A percentile compares a stretch with the other conserved stretches of the same genome.
Evolutionary conservation across 805 yeast genomes (phyloP).

Genomic region (Zygosaccharomyces bailii): DNA sequence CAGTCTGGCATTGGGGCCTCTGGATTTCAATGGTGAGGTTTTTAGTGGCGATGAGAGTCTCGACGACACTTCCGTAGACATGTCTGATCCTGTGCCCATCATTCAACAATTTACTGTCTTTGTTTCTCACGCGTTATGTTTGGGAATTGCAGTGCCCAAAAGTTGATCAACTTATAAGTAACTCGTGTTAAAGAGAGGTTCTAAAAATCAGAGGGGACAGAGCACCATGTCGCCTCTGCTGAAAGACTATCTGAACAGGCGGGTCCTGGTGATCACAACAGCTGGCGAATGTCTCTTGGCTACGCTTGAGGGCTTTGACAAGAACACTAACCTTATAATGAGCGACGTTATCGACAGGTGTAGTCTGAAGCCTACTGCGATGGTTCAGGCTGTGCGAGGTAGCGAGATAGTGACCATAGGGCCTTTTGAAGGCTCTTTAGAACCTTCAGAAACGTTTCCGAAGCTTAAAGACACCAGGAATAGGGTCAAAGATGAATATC

Average conservation of each 20-base stretch:
- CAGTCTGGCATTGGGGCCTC: constrained; percentile 6
- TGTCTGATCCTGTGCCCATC: constrained; percentile 2
- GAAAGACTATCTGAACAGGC: constrained; percentile 38
- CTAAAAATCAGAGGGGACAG: not conserved
- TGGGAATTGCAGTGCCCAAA: not conserved
- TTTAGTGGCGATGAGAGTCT: constrained; percentile 15
- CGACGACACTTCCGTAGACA: constrained; percentile 15
- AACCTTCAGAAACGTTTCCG: constrained; percentile 14
- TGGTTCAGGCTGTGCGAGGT: constrained; percentile 30
- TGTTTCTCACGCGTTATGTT: constrained; percentile 2
- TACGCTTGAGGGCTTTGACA: constrained; percentile 57
- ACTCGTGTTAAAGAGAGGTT: not conserved
- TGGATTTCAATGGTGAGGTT: constrained; percentile 6
- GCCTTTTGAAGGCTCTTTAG: constrained; percentile 17
- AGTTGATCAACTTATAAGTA: not conserved
- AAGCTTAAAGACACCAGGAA: constrained; percentile 29
- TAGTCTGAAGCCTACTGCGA: constrained; percentile 34
- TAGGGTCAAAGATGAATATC: constrained; percentile 25
- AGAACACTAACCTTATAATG: constrained; percentile 57
- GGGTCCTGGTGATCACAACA: constrained; percentile 53
- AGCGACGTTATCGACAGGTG: constrained; percentile 48
- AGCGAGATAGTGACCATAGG: constrained; percentile 36
- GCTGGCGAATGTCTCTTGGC: constrained; percentile 54
- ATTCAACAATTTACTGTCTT: not conserved
- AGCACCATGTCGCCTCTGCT: constrained; percentile 35